phyloP scores from a whole-genome alignment of 495 filamentous ascomycete genomes.

The Xylaria castorea region DNA sequence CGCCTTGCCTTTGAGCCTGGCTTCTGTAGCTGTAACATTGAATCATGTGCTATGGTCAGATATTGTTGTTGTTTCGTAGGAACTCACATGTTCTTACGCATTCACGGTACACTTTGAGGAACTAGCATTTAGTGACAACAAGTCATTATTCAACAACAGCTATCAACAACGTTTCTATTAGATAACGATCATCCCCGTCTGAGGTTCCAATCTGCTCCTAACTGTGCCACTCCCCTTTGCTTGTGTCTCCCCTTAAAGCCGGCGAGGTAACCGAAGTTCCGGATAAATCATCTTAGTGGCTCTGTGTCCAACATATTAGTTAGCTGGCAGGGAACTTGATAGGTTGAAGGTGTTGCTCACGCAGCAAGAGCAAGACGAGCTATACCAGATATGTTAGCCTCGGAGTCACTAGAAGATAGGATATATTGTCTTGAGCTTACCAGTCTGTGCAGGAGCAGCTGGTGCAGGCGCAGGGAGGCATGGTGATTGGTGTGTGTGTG shows the following conservation, averaged over 20 bases:
- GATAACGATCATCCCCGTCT: background rate
- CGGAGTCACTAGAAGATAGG: background rate
- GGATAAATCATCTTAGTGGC: background rate
- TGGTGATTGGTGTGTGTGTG: slow-evolving; percentile 13
- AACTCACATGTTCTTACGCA: background rate
- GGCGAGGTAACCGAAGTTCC: background rate
- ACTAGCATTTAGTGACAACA: background rate
- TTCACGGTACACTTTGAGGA: background rate
- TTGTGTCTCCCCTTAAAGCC: background rate
- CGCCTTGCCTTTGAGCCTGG: background rate
- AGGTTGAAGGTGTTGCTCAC: slow-evolving; percentile 4
- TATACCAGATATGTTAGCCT: slow-evolving; percentile 6
- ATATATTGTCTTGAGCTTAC: background rate
- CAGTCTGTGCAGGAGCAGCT: slow-evolving; percentile 18
- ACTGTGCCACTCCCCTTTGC: background rate
- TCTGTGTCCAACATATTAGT: background rate
- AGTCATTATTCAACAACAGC: background rate
- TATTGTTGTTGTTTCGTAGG: background rate
- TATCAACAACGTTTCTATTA: background rate
- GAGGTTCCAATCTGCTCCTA: background rate
- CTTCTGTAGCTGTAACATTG: background rate
- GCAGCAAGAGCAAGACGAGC: slow-evolving; percentile 21
- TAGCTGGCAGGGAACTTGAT: background rate
- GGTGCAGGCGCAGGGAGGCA: slow-evolving; percentile 15
- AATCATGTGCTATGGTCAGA: background rate